Base-by-base conservation (phyloP, 2,329 filamentous ascomycete genomes). In the Mollisiaceae sp. region DNA sequence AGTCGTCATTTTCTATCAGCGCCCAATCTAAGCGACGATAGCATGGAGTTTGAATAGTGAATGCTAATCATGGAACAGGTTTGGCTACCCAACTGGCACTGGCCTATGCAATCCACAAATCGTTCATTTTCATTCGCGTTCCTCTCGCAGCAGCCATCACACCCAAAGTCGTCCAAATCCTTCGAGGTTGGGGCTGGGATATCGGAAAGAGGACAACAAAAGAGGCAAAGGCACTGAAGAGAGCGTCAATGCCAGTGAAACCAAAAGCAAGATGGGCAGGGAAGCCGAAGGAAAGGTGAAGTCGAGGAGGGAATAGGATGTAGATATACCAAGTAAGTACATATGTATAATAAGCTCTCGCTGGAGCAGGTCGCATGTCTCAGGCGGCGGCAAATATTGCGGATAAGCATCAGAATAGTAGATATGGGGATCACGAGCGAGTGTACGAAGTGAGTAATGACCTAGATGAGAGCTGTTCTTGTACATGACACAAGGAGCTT, bases 31-130 rank as follows among this genome's bases (percentile, higher is more conserved):
- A 32, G 27, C 27, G 27, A 32, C 27, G 6, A 32, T 32, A 32
- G 3, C 6, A 32, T 32, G 6, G 6, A 6, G 27, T 32, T 32
- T 32, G 3, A 32, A 32, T 6, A 32, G 27, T 32, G 18, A 61
- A 32, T 50, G 60, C 27, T 54, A 12, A 62, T 62, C 27, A 24
- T 3, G 27, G 14, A 54, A 45, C 69, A 89, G 87, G 87, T 72
- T 78, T 90, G 39, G 86, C 83, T 60, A 98, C 95, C 9, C 93
- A 97, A 76, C 82, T 99, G 36, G 93, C 92, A 18, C 85, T 99
- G 58, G 95, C 95, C 14, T 99, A 99, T 76, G 94, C 94, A 35
- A 92, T 99, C 65, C 95, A 99, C 83, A 99, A 99, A 81, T 96
- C 91, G 72, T 93, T 98, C 78, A 97, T 99, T 74, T 97, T 99